phyloP scores from a whole-genome alignment of 2,329 filamentous ascomycete genomes.

The Blastomyces parvus region DNA sequence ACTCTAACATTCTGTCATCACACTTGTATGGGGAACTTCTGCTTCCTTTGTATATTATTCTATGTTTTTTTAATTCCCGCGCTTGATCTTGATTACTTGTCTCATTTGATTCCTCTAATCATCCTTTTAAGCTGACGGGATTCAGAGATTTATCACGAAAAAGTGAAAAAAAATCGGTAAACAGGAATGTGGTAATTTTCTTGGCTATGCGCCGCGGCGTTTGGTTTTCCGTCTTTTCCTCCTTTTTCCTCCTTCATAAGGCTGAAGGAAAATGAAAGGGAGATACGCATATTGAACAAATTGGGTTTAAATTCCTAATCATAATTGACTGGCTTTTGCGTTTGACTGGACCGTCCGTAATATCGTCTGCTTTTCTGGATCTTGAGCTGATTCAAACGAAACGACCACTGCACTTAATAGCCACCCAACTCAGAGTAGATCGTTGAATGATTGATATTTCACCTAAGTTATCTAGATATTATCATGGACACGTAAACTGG shows the following conservation, averaged over 20 bases:
- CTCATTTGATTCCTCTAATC: background rate
- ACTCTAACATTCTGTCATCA: background rate
- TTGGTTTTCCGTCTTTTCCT: background rate
- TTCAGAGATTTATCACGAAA: background rate
- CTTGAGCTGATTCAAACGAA: background rate
- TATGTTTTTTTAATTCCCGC: background rate
- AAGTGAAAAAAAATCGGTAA: background rate
- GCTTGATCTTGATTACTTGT: conserved; percentile 11
- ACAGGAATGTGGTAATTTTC: background rate
- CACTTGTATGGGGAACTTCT: background rate
- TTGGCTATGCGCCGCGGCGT: background rate
- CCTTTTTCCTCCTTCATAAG: background rate
- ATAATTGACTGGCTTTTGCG: background rate
- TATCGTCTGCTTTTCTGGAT: background rate
- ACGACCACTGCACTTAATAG: background rate
- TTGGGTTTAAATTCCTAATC: background rate
- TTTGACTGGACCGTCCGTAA: background rate
- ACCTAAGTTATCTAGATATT: background rate
- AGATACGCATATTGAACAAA: background rate
- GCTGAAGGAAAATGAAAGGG: background rate
- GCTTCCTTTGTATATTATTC: background rate
- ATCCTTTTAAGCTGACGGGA: background rate
- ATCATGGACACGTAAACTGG: background rate
- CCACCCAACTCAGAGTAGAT: background rate
- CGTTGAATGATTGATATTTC: background rate